Base-by-base conservation (phyloP, 495 filamentous ascomycete species). In the Hypoxylon perforatum region DNA sequence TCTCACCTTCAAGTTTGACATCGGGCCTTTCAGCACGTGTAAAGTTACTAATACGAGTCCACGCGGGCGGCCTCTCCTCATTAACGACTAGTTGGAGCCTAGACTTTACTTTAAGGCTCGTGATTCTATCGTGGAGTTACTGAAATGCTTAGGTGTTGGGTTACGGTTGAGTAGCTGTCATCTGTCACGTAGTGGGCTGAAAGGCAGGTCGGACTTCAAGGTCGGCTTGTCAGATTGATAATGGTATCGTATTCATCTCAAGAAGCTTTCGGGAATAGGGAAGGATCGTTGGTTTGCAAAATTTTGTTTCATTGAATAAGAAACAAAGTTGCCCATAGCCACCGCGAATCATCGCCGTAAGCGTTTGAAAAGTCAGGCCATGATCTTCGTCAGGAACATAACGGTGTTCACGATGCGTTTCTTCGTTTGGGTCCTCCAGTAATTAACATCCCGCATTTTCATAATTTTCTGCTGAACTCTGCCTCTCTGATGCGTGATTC, bases 21-120 rank as follows among this genome's bases (percentile, higher is more conserved):
- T 30, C 47, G 28, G 17, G 23, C 17, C 38, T 64, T 59, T 46
- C 15, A 57, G 14, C 28, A 52, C 39, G 17, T 52, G 46, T 28
- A 48, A 12, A 41, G 25, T 56, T 52, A 8, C n/a, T 47, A 61
- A 38, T 12, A n/a, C 22, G 17, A 36, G 47, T 42, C 18, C 19
- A 68, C 11, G 0, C 50, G 3, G 61, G 51, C 61, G 55, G 56
- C 41, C 61, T 69, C 61, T 64, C 18, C 61, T 64, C 18, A n/a
- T 22, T 44, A 18, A 33, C 5, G 23, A 21, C 15, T 53, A 17
- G 39, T 14, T 58, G 22, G 42, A 19, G 17, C 22, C 25, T 28
- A 28, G 25, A 28, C 25, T 28, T 28, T 7, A 28, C 25, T 3
- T n/a, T 28, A 28, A 28, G 25, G 7, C 3, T 3, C 25, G 25